Evolutionary conservation across 805 yeast species (phyloP).

Genomic region (Starmerella gropengiesseri): DNA sequence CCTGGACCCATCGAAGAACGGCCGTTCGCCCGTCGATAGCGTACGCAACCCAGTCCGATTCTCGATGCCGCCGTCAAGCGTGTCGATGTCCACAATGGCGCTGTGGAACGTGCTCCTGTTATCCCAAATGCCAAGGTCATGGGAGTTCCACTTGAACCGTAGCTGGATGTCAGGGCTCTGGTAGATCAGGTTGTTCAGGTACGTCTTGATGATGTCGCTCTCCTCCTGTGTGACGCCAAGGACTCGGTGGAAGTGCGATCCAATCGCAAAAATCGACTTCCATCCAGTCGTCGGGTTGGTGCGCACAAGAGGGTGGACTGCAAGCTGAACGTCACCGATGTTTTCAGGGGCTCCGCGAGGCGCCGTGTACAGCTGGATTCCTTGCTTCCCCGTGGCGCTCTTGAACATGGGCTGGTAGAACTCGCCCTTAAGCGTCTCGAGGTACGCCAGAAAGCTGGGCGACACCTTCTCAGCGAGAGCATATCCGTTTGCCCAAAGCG

Average conservation of each 20-base stretch:
- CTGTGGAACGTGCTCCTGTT: constrained; percentile 46
- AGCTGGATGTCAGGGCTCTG: constrained; percentile 47
- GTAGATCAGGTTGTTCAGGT: constrained; percentile 39
- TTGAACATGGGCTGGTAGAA: constrained; percentile 36
- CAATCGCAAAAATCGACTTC: constrained; percentile 47
- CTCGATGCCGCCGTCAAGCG: constrained; percentile 15
- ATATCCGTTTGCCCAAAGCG: constrained; percentile 43
- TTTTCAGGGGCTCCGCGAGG: constrained; percentile 27
- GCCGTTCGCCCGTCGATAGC: constrained; percentile 27
- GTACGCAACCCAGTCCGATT: constrained; percentile 26
- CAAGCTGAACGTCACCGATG: constrained; percentile 27
- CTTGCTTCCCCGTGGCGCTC: constrained; percentile 34
- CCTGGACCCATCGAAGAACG: constrained; percentile 24
- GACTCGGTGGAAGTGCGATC: constrained; percentile 41
- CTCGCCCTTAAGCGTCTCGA: constrained; percentile 34
- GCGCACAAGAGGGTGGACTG: constrained; percentile 51
- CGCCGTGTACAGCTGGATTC: constrained; percentile 39
- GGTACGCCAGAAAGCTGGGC: constrained; percentile 37
- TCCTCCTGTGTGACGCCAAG: constrained; percentile 45
- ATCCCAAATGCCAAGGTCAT: constrained; percentile 51
- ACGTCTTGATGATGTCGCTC: constrained; percentile 38
- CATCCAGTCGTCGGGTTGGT: constrained; percentile 58
- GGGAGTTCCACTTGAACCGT: constrained; percentile 43
- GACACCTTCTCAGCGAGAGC: constrained; percentile 46
- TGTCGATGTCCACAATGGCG: constrained; percentile 37